phyloP scores from a whole-genome alignment of 2,329 filamentous ascomycete genomes.

The Gremmenia infestans region DNA sequence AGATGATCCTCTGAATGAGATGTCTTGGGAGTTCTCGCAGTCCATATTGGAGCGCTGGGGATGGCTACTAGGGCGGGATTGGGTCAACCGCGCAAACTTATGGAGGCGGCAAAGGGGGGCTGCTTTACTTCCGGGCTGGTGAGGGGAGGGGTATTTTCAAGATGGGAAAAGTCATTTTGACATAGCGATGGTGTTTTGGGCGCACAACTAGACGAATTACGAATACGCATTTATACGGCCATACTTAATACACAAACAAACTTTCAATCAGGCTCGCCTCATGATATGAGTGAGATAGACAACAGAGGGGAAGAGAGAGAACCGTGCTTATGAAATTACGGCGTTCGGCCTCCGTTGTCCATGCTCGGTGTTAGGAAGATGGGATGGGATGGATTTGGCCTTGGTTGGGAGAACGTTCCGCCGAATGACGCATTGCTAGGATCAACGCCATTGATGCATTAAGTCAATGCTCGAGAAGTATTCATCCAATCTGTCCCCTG shows the following conservation, averaged over 20 bases:
- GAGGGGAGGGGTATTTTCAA: not conserved
- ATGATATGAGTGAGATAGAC: no score
- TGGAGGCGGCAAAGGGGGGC: constrained; percentile 37
- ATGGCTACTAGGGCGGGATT: constrained; percentile 35
- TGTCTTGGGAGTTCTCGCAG: constrained; percentile 40
- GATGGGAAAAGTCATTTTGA: not conserved
- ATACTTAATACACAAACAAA: not conserved
- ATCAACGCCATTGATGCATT: no score
- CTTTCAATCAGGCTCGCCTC: not conserved
- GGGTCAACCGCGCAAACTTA: constrained; percentile 37
- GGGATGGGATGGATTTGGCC: no score
- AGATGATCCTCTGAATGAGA: constrained; percentile 37
- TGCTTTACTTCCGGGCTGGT: constrained; percentile 33
- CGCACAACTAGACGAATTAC: not conserved
- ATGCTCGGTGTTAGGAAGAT: no score
- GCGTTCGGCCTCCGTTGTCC: no score
- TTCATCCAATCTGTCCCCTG: no score
- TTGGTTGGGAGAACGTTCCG: no score
- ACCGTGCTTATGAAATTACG: no score
- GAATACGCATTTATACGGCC: not conserved
- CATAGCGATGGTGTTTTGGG: constrained; percentile 1
- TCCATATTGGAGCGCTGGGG: constrained; percentile 36
- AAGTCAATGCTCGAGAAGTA: no score
- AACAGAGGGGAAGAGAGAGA: no score
- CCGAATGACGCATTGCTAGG: no score